Evolutionary conservation across 2,329 filamentous ascomycete genomes (phyloP).

Genomic region (Penicillium decumbens): DNA sequence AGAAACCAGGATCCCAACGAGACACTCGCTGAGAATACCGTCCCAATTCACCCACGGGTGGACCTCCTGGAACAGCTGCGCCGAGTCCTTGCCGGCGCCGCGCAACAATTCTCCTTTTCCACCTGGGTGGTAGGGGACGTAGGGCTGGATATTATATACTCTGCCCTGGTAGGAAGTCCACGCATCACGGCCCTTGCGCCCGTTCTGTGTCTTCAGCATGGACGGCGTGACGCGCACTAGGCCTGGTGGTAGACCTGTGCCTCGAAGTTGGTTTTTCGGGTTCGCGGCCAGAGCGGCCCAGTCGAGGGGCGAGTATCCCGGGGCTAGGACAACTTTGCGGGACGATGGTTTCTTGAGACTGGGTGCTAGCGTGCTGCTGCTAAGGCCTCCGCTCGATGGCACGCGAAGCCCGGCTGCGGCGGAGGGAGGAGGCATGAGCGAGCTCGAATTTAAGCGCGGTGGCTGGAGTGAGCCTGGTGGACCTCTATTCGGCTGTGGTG

Average conservation of each 20-base stretch:
- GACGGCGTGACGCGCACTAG: conserved; percentile 73
- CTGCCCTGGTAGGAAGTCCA: conserved; percentile 87
- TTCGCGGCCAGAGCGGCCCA: conserved; percentile 74
- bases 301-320: conserved; percentile 90
- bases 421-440: conserved; percentile 43
- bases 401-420: conserved; percentile 43
- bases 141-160: conserved; percentile 92
- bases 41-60: conserved; percentile 68
- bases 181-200: conserved; percentile 76
- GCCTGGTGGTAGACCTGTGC: conserved; percentile 47
- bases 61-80: conserved; percentile 58
- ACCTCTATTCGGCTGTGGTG: conserved; percentile 20
- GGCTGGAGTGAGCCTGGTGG: conserved; percentile 20
- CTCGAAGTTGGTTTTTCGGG: conserved; percentile 64
- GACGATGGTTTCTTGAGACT: conserved; percentile 45
- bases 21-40: conserved; percentile 58
- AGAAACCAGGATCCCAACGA: conserved; percentile 58
- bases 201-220: conserved; percentile 71
- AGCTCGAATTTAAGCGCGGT: conserved; percentile 27
- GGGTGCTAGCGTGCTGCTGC: conserved; percentile 42
- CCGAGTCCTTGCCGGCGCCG: conserved; percentile 63
- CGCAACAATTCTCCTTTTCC: conserved; percentile 60
- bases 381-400: conserved; percentile 40
- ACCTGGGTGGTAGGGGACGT: conserved; percentile 85
- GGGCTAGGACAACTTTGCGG: conserved; percentile 68